Conservation (phyloP, 2,329 filamentous ascomycete species). For the Fusarium sulawesiense region DNA sequence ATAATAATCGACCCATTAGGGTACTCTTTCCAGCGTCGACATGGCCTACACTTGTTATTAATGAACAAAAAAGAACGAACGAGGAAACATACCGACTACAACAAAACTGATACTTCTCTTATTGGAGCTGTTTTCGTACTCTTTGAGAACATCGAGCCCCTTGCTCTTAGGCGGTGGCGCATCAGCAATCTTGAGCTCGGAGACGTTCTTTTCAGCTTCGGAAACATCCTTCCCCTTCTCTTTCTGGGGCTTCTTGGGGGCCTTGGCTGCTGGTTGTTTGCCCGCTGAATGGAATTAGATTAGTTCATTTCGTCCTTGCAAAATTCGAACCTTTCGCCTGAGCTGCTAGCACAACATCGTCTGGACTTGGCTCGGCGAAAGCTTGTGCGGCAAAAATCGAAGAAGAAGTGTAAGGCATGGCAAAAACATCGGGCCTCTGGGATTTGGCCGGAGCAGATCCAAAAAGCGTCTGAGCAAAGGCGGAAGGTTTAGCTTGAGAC, state of each 20-base stretch:
- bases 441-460: slow-evolving; percentile 54
- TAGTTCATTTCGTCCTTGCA: slow-evolving; percentile 61
- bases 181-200: slow-evolving; percentile 60
- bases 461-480: slow-evolving; percentile 67
- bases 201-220: slow-evolving; percentile 45
- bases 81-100: slow-evolving; percentile 77
- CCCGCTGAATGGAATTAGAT: slow-evolving; percentile 67
- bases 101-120: slow-evolving; percentile 92
- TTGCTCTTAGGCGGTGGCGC: slow-evolving; percentile 73
- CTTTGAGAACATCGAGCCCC: slow-evolving; percentile 84
- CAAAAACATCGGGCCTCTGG: slow-evolving; percentile 50
- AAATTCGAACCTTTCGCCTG: slow-evolving; percentile 87
- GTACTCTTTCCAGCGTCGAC: slow-evolving; percentile 99
- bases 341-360: slow-evolving; percentile 87
- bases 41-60: slow-evolving; percentile 70
- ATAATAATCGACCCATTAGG: slow-evolving; percentile 92
- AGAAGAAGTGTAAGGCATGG: slow-evolving; percentile 63
- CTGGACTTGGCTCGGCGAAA: slow-evolving; percentile 89
- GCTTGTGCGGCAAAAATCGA: slow-evolving; percentile 66
- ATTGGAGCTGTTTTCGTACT: slow-evolving; percentile 78
- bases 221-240: slow-evolving; percentile 53
- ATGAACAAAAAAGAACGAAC: neutral
- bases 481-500: slow-evolving; percentile 57
- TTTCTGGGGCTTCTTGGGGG: slow-evolving; percentile 56
- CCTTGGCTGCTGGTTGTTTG: slow-evolving; percentile 58